Evolutionary conservation across 2,329 filamentous ascomycete genomes (phyloP).

Genomic region (Sclerotiophoma versabilis): DNA sequence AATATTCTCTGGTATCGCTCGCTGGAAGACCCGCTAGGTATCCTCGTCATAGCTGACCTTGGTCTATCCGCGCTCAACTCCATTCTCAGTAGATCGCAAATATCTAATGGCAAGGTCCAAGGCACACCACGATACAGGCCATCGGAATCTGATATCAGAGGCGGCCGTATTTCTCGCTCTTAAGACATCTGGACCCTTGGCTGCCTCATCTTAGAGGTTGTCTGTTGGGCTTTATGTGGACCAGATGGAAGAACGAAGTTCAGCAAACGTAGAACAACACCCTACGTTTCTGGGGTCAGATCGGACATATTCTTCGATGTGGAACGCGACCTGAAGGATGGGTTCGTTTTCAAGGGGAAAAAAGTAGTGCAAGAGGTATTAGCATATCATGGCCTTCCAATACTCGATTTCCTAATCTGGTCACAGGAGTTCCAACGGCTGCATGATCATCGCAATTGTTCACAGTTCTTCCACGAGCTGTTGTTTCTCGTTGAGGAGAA

Average conservation of each 20-base stretch:
- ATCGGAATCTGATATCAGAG: constrained; percentile 27
- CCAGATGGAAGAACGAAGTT: background rate
- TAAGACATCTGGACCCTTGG: constrained; percentile 33
- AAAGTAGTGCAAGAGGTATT: constrained; percentile 14
- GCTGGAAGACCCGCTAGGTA: background rate
- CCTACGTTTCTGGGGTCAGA: constrained; percentile 7
- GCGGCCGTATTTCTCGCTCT: constrained; percentile 16
- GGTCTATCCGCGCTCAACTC: constrained; percentile 1
- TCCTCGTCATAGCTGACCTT: constrained; percentile 5
- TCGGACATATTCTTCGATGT: constrained; percentile 27
- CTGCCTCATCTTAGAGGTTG: constrained; percentile 25
- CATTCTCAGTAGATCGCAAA: background rate
- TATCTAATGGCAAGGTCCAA: constrained; percentile 15
- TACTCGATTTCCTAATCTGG: too few relatives aligned
- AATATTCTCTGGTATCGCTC: constrained; percentile 16
- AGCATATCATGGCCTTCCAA: too few relatives aligned
- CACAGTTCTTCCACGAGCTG: constrained; percentile 25
- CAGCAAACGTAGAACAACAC: background rate
- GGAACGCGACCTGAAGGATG: background rate
- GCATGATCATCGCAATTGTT: constrained; percentile 15
- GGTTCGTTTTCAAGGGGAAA: constrained; percentile 17
- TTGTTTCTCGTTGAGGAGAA: constrained; percentile 21
- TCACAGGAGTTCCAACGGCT: constrained; percentile 15
- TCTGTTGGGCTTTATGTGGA: constrained; percentile 24
- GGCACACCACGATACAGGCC: constrained; percentile 16